phyloP scores from a whole-genome alignment of 805 yeast species.

The Candida corydali region DNA sequence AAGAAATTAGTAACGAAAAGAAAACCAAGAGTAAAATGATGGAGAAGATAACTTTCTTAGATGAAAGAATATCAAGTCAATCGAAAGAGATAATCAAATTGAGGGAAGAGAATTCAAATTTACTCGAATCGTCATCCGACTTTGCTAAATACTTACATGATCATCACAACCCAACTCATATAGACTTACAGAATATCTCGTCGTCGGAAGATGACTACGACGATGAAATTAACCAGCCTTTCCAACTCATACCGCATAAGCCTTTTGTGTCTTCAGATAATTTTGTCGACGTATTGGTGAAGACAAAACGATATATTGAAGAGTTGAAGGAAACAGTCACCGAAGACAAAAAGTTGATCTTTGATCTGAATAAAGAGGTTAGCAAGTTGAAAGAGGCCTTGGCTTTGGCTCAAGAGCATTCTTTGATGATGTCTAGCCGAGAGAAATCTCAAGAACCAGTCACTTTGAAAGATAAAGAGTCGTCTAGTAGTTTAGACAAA shows the following conservation, averaged over 20 bases:
- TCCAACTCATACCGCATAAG: background rate
- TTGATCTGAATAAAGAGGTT: background rate
- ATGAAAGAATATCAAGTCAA: background rate
- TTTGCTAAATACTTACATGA: conserved; percentile 1
- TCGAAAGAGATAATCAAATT: background rate
- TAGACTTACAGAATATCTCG: conserved; percentile 2
- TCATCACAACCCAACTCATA: background rate
- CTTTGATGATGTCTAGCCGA: background rate
- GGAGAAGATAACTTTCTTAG: background rate
- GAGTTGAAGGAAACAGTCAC: background rate
- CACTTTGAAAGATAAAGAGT: background rate
- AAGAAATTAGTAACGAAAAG: conserved; percentile 6
- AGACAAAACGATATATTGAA: conserved; percentile 1
- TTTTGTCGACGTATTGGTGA: background rate
- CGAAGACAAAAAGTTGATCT: conserved; percentile 2
- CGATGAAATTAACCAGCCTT: background rate
- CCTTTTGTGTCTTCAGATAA: background rate
- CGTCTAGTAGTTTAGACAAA: background rate
- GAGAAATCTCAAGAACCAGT: background rate
- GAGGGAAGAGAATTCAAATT: background rate
- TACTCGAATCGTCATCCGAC: background rate
- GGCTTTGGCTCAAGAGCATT: background rate
- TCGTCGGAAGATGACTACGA: conserved; percentile 5
- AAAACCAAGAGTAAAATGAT: background rate
- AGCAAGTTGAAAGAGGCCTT: background rate